phyloP scores from a whole-genome alignment of 1,139 yeast species.

The Sugiyamaella sp. region DNA sequence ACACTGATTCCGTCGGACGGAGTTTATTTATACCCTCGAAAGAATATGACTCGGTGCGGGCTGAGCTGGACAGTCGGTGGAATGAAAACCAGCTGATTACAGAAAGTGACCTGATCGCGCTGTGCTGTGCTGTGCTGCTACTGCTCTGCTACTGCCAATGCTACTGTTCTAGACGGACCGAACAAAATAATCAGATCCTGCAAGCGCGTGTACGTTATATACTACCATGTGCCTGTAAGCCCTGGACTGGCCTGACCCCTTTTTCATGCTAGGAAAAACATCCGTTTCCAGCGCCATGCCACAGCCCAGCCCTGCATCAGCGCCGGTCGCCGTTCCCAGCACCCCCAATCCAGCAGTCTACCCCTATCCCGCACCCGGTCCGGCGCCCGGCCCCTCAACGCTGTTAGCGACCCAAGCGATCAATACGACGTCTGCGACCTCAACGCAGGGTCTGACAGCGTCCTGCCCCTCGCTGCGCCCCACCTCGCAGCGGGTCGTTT shows the following conservation, averaged over 20 bases:
- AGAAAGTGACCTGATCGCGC: neutral
- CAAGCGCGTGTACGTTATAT: neutral
- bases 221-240: neutral
- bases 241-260: neutral
- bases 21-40: neutral
- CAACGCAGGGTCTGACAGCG: neutral
- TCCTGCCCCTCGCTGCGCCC: too few relatives aligned
- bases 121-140: too few relatives aligned
- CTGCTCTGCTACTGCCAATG: neutral
- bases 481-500: too few relatives aligned
- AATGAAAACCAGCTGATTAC: neutral
- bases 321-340: neutral
- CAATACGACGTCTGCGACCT: conserved; percentile 5
- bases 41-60: neutral
- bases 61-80: neutral
- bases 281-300: neutral
- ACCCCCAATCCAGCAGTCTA: neutral
- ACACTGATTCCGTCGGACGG: too few relatives aligned
- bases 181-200: neutral
- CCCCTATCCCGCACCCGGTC: too few relatives aligned
- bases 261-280: neutral
- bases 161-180: neutral
- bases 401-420: conserved; percentile 13
- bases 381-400: too few relatives aligned
- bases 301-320: neutral